Evolutionary conservation across 306 rosid genomes (phyloP).

Genomic region (Lagenaria siceraria): DNA sequence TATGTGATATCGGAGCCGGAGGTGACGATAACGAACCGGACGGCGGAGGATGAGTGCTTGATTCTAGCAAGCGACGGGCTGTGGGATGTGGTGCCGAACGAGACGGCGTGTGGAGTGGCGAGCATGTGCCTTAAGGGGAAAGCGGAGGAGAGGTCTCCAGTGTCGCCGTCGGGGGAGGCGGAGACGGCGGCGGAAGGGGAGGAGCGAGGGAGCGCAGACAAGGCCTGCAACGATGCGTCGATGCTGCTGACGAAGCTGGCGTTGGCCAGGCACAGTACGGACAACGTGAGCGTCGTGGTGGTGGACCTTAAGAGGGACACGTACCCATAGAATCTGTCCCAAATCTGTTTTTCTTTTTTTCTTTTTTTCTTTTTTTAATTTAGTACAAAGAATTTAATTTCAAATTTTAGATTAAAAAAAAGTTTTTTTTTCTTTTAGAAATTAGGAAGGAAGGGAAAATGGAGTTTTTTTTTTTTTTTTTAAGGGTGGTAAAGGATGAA

Average conservation of each 20-base stretch:
- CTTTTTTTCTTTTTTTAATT: neutral
- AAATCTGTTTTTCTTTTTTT: neutral
- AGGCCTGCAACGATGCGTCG: slow-evolving; percentile 40
- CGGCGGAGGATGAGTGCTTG: slow-evolving; percentile 45
- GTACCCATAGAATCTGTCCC: neutral
- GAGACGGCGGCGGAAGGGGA: neutral
- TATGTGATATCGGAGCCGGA: slow-evolving; percentile 51
- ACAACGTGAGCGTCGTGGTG: slow-evolving; percentile 52
- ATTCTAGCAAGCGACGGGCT: slow-evolving; percentile 50
- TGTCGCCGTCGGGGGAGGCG: neutral
- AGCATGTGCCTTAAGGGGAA: slow-evolving; percentile 34
- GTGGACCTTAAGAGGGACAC: slow-evolving; percentile 30
- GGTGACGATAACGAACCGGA: slow-evolving; percentile 44
- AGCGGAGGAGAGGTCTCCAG: neutral
- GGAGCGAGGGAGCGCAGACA: slow-evolving; percentile 7
- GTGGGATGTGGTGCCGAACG: slow-evolving; percentile 59
- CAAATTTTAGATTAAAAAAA: neutral
- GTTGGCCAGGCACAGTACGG: slow-evolving; percentile 41
- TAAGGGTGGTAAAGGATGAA: neutral
- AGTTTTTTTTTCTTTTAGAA: neutral
- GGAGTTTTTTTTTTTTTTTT: neutral
- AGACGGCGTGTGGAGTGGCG: slow-evolving; percentile 52
- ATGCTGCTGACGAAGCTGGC: slow-evolving; percentile 54
- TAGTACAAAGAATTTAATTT: neutral
- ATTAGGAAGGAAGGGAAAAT: neutral